Percentiles rank a stretch among this genome's conserved stretches.
phyloP scores from a whole-genome alignment of 225 moss, liverwort and hornwort genomes.

The Sphagnum contortum region DNA sequence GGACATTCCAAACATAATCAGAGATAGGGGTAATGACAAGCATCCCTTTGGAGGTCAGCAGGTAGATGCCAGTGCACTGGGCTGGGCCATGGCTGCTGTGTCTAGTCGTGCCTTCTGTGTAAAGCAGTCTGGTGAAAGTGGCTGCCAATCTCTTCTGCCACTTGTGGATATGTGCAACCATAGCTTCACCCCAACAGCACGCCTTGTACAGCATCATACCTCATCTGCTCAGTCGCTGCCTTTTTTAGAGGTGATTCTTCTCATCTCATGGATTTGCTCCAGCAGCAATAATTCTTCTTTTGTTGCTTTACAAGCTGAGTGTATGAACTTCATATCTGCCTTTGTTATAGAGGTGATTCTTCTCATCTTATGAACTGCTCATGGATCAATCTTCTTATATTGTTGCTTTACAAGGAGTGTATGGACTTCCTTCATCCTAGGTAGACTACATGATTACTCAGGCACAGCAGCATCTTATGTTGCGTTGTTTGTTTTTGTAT shows the following conservation, averaged over 20 bases:
- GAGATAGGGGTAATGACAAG: constrained; percentile 11
- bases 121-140: constrained; percentile 19
- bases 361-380: too few relatives aligned
- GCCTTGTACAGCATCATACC: constrained; percentile 32
- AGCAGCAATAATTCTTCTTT: too few relatives aligned
- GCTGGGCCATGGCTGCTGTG: constrained; percentile 72
- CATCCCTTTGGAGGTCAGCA: constrained; percentile 37
- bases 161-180: constrained; percentile 79
- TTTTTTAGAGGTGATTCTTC: constrained; percentile 36
- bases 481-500: too few relatives aligned
- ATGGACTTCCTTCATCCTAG: too few relatives aligned
- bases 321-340: too few relatives aligned
- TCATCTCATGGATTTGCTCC: too few relatives aligned
- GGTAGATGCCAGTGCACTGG: constrained; percentile 41
- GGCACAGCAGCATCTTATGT: too few relatives aligned
- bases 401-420: too few relatives aligned
- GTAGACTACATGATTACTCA: too few relatives aligned
- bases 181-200: constrained; percentile 53
- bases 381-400: too few relatives aligned
- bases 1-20: constrained; percentile 28
- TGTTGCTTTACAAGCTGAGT: too few relatives aligned
- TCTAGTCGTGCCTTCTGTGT: constrained; percentile 64
- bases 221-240: constrained; percentile 16
- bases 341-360: too few relatives aligned
- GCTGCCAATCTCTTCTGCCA: constrained; percentile 34